Evolutionary conservation across 371 early-diverging fungal species (phyloP).

Genomic region (Cokeromyces recurvatus): DNA sequence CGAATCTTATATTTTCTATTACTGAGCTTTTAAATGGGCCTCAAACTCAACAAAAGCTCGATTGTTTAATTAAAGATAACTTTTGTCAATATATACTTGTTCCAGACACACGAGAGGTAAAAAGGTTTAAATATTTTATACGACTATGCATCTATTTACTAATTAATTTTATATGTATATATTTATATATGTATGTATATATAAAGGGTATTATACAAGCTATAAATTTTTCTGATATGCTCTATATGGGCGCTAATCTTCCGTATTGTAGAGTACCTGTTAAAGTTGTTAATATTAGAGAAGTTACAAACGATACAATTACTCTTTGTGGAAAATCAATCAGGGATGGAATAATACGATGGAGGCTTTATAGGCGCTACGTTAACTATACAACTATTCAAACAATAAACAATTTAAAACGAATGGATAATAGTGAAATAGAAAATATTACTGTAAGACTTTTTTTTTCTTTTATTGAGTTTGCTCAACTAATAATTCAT

Average conservation of each 20-base stretch:
- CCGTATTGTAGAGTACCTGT: no score
- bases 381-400: conserved; percentile 22
- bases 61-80: conserved; percentile 2
- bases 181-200: no score
- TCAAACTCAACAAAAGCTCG: conserved; percentile 1
- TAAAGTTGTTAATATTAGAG: conserved; percentile 3
- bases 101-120: conserved; percentile 23
- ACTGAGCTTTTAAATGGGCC: neutral
- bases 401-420: conserved; percentile 11
- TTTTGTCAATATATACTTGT: conserved; percentile 33
- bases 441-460: no score
- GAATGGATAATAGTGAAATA: conserved; percentile 5
- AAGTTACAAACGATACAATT: neutral
- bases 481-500: no score
- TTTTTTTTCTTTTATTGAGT: neutral
- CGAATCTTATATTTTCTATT: neutral
- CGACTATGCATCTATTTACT: neutral
- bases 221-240: conserved; percentile 28
- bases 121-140: neutral
- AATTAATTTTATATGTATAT: no score
- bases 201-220: conserved; percentile 27
- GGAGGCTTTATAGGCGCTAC: conserved; percentile 27
- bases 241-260: no score
- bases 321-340: neutral
- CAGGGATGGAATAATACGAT: neutral